Evolutionary conservation across 192 early-diverging fungal species (phyloP), one percentile per base, ranked within the genome.

Genomic region (Coemansia sp.): DNA sequence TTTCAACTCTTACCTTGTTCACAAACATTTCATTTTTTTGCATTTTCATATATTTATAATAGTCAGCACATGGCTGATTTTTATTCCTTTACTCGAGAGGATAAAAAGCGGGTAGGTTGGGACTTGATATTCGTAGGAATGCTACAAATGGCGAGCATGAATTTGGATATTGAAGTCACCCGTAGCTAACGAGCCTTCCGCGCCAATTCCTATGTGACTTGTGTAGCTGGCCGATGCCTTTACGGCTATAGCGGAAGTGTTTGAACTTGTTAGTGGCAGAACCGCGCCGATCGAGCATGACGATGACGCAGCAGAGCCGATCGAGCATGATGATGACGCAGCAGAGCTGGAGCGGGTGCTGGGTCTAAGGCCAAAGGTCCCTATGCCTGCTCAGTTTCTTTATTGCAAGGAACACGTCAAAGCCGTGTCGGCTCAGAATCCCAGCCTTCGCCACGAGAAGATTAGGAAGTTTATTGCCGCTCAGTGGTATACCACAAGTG

Each of bases 171-270:
- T 51, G 3, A 22, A 9, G 9, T 20, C 8, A 22, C 18, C 18
- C 47, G n/a, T 22, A 51, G 9, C 20, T 51, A 51, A 51, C n/a
- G 2, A 51, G n/a, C n/a, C 5, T 51, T 22, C 47, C 1, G 5
- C n/a, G 20, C n/a, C 5, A 22, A 1, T 8, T n/a, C n/a, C 47
- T 51, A 22, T 51, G 47, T 51, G n/a, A 9, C n/a, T 9, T 9
- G 77, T 51, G n/a, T 51, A 51, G 47, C 47, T 51, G 20, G 47
- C 47, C 6, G n/a, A 51, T 1, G 47, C 47, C n/a, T 51, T 51
- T 22, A 22, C 47, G n/a, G n/a, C 18, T 51, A 51, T 51, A 9
- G 47, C 47, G 8, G 47, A 51, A 5, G 20, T 51, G 20, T 9
- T 51, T 51, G 47, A 51, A 9, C 7, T 20, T 5, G 47, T 20